These are phyloP conservation scores for Acorus calamus DNA, from an alignment of 106 monocot species.

Conservation along the genomic window DNA sequence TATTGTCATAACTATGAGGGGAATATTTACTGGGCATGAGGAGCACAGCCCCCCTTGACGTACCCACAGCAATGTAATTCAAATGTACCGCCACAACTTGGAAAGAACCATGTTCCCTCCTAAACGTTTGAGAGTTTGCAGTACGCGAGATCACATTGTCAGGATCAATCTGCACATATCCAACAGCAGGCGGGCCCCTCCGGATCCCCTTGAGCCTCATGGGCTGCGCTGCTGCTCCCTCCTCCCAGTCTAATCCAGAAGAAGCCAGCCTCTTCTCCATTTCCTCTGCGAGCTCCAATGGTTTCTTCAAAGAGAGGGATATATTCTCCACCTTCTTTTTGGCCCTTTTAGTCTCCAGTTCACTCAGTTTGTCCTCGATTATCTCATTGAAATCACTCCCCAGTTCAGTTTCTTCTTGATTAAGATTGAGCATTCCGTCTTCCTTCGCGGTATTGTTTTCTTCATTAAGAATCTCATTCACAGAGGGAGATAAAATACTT, in stretches of 20 bases:
- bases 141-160: slow-evolving; percentile 72
- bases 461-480: too few species aligned
- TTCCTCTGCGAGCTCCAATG: slow-evolving; percentile 78
- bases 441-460: too few species aligned
- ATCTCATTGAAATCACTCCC: slow-evolving; percentile 18
- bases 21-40: slow-evolving; percentile 79
- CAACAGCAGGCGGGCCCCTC: slow-evolving; percentile 85
- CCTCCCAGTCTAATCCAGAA: slow-evolving; percentile 77
- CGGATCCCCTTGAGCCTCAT: slow-evolving; percentile 87
- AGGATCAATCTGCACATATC: slow-evolving; percentile 83
- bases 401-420: slow-evolving; percentile 16
- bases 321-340: slow-evolving; percentile 46
- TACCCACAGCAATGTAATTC: slow-evolving; percentile 78
- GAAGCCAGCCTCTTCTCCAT: slow-evolving; percentile 89
- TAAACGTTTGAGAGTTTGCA: slow-evolving; percentile 61
- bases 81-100: slow-evolving; percentile 67
- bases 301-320: slow-evolving; percentile 54
- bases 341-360: slow-evolving; percentile 25
- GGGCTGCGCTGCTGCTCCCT: slow-evolving; percentile 86
- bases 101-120: slow-evolving; percentile 61
- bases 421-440: slow-evolving; percentile 11
- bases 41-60: slow-evolving; percentile 58
- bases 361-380: slow-evolving; percentile 24
- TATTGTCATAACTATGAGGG: slow-evolving; percentile 49
- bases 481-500: too few species aligned